Percentiles rank a stretch among this genome's conserved stretches.
These are phyloP conservation scores for Silene uniflora DNA, from an alignment of 148 eudicot species.

Conservation along the genomic window DNA sequence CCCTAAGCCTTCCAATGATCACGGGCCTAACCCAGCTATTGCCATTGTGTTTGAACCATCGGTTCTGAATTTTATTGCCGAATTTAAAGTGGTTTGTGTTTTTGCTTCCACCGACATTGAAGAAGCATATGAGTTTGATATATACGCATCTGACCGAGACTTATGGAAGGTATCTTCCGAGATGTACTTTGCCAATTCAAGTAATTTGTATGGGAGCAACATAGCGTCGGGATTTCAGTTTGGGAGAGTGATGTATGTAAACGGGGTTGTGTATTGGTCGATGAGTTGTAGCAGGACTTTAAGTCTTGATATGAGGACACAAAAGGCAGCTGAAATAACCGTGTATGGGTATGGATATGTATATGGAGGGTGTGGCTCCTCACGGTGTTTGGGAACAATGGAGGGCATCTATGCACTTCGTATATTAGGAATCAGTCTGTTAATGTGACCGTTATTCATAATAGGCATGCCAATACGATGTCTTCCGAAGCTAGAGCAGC, in stretches of 20 bases:
- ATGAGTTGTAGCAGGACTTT: constrained; percentile 7
- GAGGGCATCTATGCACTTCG: constrained; percentile 21
- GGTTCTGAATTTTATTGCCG: constrained; percentile 42
- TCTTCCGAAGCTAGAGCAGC: not conserved
- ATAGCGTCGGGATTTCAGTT: not conserved
- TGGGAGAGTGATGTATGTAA: constrained; percentile 31
- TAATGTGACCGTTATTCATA: not conserved
- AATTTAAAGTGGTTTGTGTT: constrained; percentile 48
- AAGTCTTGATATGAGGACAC: constrained; percentile 20
- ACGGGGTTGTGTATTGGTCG: constrained; percentile 53
- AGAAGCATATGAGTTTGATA: constrained; percentile 54
- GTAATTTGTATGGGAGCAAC: not conserved
- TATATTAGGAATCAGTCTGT: not conserved
- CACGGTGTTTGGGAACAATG: constrained; percentile 11
- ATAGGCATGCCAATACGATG: constrained; percentile 20
- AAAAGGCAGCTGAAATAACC: not conserved
- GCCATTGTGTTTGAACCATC: constrained; percentile 66
- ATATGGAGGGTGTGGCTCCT: not conserved
- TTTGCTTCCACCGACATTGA: constrained; percentile 45
- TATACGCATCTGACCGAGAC: constrained; percentile 45
- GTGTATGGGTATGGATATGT: not conserved
- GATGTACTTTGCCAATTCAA: constrained; percentile 35
- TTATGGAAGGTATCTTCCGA: constrained; percentile 50
- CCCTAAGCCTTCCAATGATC: constrained; percentile 44
- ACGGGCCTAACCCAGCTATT: constrained; percentile 45